Evolutionary conservation across 2,329 filamentous ascomycete species (phyloP).

Genomic region (Aspergillus ibericus): DNA sequence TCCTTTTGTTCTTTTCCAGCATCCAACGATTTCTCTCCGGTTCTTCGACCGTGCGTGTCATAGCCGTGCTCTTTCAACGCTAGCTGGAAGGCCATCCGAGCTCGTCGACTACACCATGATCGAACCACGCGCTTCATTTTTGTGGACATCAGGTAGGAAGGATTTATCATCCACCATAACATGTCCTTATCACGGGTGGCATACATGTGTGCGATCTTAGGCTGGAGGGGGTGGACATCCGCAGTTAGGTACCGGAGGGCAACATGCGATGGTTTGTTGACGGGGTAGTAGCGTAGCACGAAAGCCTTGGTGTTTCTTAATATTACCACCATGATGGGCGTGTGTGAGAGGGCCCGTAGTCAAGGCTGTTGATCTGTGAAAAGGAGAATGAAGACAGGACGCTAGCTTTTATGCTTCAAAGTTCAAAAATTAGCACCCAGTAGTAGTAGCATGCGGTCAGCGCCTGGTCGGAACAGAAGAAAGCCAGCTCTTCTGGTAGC

Average conservation of each 20-base stretch:
- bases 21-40: constrained; percentile 3
- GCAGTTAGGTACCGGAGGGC: constrained; percentile 31
- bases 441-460: background rate
- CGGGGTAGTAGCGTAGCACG: constrained; percentile 25
- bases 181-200: constrained; percentile 40
- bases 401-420: background rate
- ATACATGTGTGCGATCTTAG: constrained; percentile 40
- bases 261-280: constrained; percentile 23
- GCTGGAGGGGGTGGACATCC: constrained; percentile 35
- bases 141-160: constrained; percentile 25
- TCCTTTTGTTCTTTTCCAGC: constrained; percentile 7
- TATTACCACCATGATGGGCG: constrained; percentile 24
- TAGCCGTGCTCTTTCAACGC: constrained; percentile 50
- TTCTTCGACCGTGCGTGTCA: constrained; percentile 33
- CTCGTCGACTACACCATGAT: constrained; percentile 45
- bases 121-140: constrained; percentile 51
- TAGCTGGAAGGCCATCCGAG: constrained; percentile 46
- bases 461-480: background rate
- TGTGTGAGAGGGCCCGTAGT: background rate
- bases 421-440: background rate
- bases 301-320: constrained; percentile 21
- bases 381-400: background rate
- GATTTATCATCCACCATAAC: constrained; percentile 51
- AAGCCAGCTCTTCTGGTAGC: background rate
- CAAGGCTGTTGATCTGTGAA: background rate